Conservation (phyloP, 1,284 basidiomycete genomes). For the Porogramme epimiltina region DNA sequence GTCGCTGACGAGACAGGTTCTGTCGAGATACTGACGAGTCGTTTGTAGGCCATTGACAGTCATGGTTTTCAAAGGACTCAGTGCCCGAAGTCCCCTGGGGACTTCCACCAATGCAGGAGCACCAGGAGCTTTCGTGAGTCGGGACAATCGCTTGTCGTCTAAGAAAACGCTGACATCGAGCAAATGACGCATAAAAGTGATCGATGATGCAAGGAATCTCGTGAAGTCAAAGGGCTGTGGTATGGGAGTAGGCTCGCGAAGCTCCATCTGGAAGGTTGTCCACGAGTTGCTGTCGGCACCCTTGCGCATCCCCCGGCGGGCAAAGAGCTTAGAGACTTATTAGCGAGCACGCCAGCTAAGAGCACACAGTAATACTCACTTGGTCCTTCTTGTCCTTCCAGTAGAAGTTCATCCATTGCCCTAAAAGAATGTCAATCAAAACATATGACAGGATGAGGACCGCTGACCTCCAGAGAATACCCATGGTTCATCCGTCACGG, state of each 20-base stretch:
- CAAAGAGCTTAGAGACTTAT: constrained; percentile 59
- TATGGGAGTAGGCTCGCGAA: constrained; percentile 84
- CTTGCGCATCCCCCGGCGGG: constrained; percentile 72
- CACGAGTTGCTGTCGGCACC: constrained; percentile 50
- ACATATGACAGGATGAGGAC: background rate
- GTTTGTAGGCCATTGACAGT: constrained; percentile 64
- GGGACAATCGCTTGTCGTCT: constrained; percentile 78
- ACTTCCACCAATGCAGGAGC: constrained; percentile 58
- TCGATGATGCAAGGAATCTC: constrained; percentile 88
- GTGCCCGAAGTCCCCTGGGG: constrained; percentile 51
- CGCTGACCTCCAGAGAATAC: constrained; percentile 80
- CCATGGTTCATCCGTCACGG: constrained; percentile 90
- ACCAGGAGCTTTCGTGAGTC: constrained; percentile 72
- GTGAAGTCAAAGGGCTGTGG: constrained; percentile 86
- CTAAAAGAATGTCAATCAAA: constrained; percentile 33
- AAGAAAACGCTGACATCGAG: constrained; percentile 78
- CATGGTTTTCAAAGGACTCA: constrained; percentile 63
- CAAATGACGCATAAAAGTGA: constrained; percentile 92
- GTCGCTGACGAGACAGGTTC: no score
- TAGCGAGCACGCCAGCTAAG: background rate
- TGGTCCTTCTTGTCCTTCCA: constrained; percentile 94
- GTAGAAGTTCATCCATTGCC: constrained; percentile 95
- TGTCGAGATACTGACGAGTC: constrained; percentile 50
- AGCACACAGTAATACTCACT: constrained; percentile 35
- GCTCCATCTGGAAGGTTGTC: constrained; percentile 91